Evolutionary conservation across 495 filamentous ascomycete species (phyloP).

Genomic region (Antarctomyces pellizariae): DNA sequence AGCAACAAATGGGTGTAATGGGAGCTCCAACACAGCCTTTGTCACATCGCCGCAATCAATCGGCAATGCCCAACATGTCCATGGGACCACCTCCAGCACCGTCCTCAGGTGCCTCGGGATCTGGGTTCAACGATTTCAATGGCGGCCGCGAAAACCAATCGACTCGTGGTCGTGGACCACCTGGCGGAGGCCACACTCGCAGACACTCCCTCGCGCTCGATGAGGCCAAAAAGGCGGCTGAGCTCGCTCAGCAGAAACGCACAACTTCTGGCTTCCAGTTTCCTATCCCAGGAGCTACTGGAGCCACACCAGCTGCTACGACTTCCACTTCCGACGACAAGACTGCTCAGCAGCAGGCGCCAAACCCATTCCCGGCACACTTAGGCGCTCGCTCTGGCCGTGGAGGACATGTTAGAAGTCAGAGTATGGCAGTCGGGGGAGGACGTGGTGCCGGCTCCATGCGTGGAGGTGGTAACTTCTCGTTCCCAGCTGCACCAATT

Average conservation of each 20-base stretch:
- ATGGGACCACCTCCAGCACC: constrained; percentile 91
- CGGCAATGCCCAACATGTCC: constrained; percentile 78
- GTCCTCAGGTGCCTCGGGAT: constrained; percentile 80
- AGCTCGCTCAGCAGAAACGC: constrained; percentile 88
- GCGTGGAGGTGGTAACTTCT: constrained; percentile 18
- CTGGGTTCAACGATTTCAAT: constrained; percentile 54
- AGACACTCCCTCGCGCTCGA: constrained; percentile 87
- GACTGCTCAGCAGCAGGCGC: constrained; percentile 18
- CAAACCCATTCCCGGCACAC: constrained; percentile 8
- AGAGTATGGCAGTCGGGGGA: constrained; percentile 33
- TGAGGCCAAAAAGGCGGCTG: constrained; percentile 93
- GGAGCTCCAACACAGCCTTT: constrained; percentile 54
- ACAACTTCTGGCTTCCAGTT: constrained; percentile 90
- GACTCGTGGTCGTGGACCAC: constrained; percentile 47
- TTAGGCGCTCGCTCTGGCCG: constrained; percentile 19
- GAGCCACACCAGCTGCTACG: constrained; percentile 22
- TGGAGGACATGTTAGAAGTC: constrained; percentile 32
- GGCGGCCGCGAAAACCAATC: constrained; percentile 33
- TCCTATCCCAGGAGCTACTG: constrained; percentile 47
- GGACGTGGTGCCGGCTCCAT: constrained; percentile 18
- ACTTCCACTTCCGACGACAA: constrained; percentile 28
- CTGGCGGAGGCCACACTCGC: constrained; percentile 64
- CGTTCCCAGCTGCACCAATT: constrained; percentile 11
- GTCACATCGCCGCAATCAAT: constrained; percentile 93
- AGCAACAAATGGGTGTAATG: constrained; percentile 38